Conservation (phyloP, 768 basidiomycete genomes). For the Holtermanniella nyarrowii region DNA sequence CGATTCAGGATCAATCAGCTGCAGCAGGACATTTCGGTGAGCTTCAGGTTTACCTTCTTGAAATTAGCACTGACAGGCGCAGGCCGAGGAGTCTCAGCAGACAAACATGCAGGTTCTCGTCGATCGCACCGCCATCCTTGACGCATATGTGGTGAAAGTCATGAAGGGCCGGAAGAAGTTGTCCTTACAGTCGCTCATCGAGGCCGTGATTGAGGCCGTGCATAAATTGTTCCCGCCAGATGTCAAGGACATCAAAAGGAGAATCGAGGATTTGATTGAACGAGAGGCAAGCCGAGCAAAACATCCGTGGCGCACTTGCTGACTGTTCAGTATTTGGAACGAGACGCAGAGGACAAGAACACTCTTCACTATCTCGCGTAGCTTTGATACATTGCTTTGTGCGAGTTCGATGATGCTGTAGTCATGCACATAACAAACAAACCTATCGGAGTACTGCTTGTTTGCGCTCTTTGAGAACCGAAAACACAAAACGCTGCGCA, state of each 20-base stretch:
- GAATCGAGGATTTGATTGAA: constrained; percentile 73
- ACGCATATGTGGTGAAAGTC: constrained; percentile 89
- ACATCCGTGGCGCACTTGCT: constrained; percentile 3
- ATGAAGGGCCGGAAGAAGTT: constrained; percentile 90
- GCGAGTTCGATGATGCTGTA: no score
- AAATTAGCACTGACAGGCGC: not conserved
- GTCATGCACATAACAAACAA: no score
- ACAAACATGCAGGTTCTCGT: constrained; percentile 76
- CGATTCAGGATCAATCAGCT: constrained; percentile 92
- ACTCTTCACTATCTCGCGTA: constrained; percentile 71
- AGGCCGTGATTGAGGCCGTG: constrained; percentile 74
- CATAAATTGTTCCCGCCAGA: constrained; percentile 78
- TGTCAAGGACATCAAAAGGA: constrained; percentile 71
- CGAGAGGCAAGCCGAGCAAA: constrained; percentile 41
- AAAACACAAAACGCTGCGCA: no score
- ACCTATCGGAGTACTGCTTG: no score
- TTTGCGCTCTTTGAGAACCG: no score
- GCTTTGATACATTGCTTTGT: no score
- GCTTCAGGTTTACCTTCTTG: constrained; percentile 29
- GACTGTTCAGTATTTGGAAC: constrained; percentile 56
- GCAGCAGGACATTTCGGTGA: constrained; percentile 80
- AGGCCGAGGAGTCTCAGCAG: constrained; percentile 76
- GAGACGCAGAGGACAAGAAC: constrained; percentile 62
- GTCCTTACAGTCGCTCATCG: constrained; percentile 65
- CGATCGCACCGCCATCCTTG: constrained; percentile 73